These are phyloP conservation scores for Dichotomocladium elegans DNA, from an alignment of 371 early-diverging fungal genomes.

Conservation along the genomic window DNA sequence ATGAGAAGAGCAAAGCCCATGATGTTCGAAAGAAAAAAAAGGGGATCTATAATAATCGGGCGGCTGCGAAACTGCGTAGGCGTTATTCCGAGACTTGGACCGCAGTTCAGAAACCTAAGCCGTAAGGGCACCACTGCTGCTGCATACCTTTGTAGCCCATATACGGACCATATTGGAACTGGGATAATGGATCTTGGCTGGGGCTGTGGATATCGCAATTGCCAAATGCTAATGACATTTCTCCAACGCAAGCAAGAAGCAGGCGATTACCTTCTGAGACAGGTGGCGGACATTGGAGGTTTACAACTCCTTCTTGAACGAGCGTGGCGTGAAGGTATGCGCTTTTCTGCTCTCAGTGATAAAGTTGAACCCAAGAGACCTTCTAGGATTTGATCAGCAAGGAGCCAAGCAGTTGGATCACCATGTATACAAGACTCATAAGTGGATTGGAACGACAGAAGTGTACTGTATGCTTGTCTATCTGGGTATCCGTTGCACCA, in stretches of 20 bases:
- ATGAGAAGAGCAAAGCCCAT: not conserved
- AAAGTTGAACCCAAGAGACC: not conserved
- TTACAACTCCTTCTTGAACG: constrained; percentile 63
- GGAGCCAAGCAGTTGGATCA: constrained; percentile 64
- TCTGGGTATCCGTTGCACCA: constrained; percentile 55
- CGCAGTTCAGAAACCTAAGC: constrained; percentile 25
- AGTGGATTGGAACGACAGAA: constrained; percentile 83
- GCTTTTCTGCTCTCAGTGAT: constrained; percentile 1
- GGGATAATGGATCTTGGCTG: constrained; percentile 60
- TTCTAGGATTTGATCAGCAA: constrained; percentile 55
- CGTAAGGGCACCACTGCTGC: constrained; percentile 23
- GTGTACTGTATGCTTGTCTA: constrained; percentile 62
- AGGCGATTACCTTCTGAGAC: constrained; percentile 23
- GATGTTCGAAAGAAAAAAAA: not conserved
- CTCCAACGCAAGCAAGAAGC: constrained; percentile 32
- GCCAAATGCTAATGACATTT: constrained; percentile 66
- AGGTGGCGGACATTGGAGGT: constrained; percentile 46
- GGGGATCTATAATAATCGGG: too few relatives aligned
- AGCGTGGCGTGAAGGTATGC: constrained; percentile 59
- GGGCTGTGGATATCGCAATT: constrained; percentile 79
- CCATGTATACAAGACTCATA: constrained; percentile 56
- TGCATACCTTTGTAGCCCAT: constrained; percentile 41
- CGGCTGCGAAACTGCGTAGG: constrained; percentile 16
- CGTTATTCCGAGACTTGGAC: constrained; percentile 38
- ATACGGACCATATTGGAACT: constrained; percentile 42